Conservation (phyloP, 192 early-diverging fungal genomes). For the Mortierella hygrophila region DNA sequence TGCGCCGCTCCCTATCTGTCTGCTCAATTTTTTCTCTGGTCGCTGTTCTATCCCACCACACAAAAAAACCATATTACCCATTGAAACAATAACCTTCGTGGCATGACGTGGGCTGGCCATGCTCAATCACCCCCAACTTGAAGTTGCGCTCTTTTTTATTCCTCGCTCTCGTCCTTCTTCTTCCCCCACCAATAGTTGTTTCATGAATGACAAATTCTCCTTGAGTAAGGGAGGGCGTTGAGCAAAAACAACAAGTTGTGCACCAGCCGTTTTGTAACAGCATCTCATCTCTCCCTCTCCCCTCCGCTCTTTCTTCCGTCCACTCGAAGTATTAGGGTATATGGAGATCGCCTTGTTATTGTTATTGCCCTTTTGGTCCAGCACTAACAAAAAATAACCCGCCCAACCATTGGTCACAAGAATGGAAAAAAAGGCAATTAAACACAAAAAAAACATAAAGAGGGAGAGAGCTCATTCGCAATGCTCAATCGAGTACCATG, state of each 20-base stretch:
- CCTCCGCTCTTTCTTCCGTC: not conserved
- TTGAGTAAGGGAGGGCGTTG: not conserved
- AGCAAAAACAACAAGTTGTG: not conserved
- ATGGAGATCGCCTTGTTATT: not conserved
- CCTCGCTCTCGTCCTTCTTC: not conserved
- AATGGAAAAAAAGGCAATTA: not conserved
- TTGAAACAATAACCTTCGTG: not conserved
- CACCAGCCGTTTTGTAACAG: not conserved
- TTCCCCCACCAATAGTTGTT: not conserved
- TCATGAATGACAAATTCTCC: conserved; percentile 2
- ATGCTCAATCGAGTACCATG: too few relatives aligned
- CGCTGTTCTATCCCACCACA: not conserved
- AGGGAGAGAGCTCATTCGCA: too few relatives aligned
- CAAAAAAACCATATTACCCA: not conserved
- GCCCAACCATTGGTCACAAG: not conserved
- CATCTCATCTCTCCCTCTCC: not conserved
- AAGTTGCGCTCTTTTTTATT: not conserved
- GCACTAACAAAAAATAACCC: not conserved
- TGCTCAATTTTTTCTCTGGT: not conserved
- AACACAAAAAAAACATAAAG: not conserved
- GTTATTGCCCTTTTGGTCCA: not conserved
- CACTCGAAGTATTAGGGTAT: not conserved
- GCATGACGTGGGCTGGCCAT: too few relatives aligned
- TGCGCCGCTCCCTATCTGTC: not conserved
- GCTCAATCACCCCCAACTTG: not conserved